Evolutionary conservation across 1,284 basidiomycete species (phyloP), one percentile per base, ranked within the genome.

Genomic region (Trametes hirsuta): DNA sequence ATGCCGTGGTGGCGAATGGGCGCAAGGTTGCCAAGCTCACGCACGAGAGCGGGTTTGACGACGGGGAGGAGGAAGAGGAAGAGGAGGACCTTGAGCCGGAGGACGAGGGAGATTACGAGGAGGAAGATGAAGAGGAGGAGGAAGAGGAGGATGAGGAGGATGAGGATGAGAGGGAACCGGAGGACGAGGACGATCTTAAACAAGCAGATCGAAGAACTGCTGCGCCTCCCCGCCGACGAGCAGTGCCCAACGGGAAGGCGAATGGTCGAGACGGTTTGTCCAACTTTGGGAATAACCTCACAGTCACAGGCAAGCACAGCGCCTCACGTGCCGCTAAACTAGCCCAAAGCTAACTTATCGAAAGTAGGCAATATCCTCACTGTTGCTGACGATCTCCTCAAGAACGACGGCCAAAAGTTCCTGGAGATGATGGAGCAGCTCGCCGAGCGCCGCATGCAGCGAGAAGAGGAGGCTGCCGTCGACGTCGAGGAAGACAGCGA

Each of bases 341-440:
- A 44, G 40, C 45, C 59, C 41, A 55, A 8, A 67, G 66, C 69
- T 65, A 64, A 65, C 64, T 62, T 40, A 51, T 54, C 60, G 71
- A 68, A 69, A 57, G 84, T 87, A 73, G 94, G 93, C 66, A 90
- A 96, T 72, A 98, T 99, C 71, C 83, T 99, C 58, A 98, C 97
- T n/a, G 97, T 99, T 52, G 97, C 97, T 51, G 97, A 99, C 72
- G 97, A 99, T 79, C 85, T 99, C 53, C 83, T 98, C 68, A 97
- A 97, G 82, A 98, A 98, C 72, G 96, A 99, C 71, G 97, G 95
- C 3, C 94, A 95, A 71, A 98, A 98, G 80, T 98, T 99, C 81
- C 80, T 99, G 70, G 96, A 99, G 80, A 99, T 99, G 97, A 99
- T 99, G 97, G 97, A 99, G 76, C 95, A 97, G 76, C 85, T 99